A percentile compares a stretch with the other conserved stretches of the same genome.
phyloP scores from a whole-genome alignment of 1,284 basidiomycete genomes.

The Cerioporus squamosus region DNA sequence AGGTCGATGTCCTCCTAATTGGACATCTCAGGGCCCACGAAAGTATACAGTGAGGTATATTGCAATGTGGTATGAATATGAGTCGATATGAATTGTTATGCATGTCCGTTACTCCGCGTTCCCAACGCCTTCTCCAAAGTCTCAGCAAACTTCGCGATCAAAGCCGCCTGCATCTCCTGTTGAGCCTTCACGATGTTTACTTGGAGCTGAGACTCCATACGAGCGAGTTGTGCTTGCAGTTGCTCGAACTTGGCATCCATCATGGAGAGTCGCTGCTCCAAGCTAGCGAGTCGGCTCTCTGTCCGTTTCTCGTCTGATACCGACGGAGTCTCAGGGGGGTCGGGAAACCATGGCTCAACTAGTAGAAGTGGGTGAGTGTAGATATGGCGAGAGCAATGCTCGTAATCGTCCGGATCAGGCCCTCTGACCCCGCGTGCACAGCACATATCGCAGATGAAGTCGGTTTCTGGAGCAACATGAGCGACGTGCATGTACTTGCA shows the following conservation, averaged over 20 bases:
- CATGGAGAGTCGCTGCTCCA: constrained; percentile 9
- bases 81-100: neutral
- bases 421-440: neutral
- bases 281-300: neutral
- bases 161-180: neutral
- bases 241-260: constrained; percentile 9
- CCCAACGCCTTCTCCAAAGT: neutral
- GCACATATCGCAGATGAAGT: constrained; percentile 9
- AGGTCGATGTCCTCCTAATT: neutral
- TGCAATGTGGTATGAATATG: neutral
- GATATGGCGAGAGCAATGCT: neutral
- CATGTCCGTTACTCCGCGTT: neutral
- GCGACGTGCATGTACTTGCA: rapidly evolving
- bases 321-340: neutral
- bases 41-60: neutral
- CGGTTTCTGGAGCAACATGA: neutral
- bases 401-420: neutral
- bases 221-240: constrained; percentile 2
- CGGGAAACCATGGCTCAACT: neutral
- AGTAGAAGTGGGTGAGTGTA: constrained; percentile 5
- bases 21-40: neutral
- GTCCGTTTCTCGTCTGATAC: neutral
- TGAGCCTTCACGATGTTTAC: neutral
- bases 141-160: neutral
- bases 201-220: neutral